Evolutionary conservation across 1,284 basidiomycete species (phyloP), one percentile per base, ranked within the genome.

Genomic region (Somion occarium): DNA sequence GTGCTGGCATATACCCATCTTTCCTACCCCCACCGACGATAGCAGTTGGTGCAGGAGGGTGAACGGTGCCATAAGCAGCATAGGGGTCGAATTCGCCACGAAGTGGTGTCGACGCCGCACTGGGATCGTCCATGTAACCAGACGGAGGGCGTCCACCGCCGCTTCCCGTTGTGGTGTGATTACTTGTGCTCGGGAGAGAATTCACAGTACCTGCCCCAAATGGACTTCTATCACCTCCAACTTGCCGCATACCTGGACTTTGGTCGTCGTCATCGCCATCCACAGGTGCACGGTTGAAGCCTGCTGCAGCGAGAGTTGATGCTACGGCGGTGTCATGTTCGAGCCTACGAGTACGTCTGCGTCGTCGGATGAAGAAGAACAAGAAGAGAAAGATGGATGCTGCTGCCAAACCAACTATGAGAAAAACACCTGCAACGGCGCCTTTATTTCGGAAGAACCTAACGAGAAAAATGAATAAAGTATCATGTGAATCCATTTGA

Each of bases 401-500:
- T 3, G 74, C 77, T 11, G 86, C 82, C 22, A 91, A 74, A 34
- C 86, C 88, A 11, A 88, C 85, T 26, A 90, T 78, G 37, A 87
- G 75, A 60, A 90, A 91, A 20, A 89, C 85, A 43, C 82, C 88
- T 4, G 81, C 81, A 2, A 91, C 88, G 12, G 87, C 88, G 20
- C 85, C 86, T 34, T 82, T 85, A 61, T 88, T 83, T 24, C 67
- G 61, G 67, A 91, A 89, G 66, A 91, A 91, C 51, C 85, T 88
- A 59, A 20, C 37, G 55, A 45, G 50, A 22, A 49, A 38, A 19
- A 44, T 20, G 13, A 37, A 22, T 27, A 27, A 37, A 24, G 23
- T n/a, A 30, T 18, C 38, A 38, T 41, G 27, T 42, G 25, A 15
- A 46, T 15, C n/a, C 44, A 24, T 47, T 25, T 9, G 12, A 44